phyloP scores from a whole-genome alignment of 805 yeast genomes.

The Metschnikowia hibisci region DNA sequence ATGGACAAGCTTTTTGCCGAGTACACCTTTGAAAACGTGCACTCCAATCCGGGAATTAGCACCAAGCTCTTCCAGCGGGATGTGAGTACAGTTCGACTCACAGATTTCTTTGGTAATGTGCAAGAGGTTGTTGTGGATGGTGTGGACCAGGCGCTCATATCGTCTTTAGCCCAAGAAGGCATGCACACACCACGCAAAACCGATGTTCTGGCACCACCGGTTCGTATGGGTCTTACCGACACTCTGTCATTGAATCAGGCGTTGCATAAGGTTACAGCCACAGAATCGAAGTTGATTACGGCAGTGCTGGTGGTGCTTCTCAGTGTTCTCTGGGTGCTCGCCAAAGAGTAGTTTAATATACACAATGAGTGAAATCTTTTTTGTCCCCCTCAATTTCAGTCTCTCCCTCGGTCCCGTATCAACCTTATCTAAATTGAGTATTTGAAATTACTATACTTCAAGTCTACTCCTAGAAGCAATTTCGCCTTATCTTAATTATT shows the following conservation, averaged over 20 bases:
- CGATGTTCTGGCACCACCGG: background rate
- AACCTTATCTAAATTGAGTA: no score
- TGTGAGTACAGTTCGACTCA: conserved; percentile 64
- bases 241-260: conserved; percentile 8
- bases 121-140: conserved; percentile 69
- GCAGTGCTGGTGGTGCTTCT: conserved; percentile 16
- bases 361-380: background rate
- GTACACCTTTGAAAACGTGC: conserved; percentile 80
- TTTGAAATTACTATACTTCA: no score
- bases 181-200: background rate
- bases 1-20: conserved; percentile 80
- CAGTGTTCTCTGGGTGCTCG: conserved; percentile 16
- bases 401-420: no score
- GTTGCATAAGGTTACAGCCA: conserved; percentile 15
- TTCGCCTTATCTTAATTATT: no score
- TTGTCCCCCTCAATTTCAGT: background rate
- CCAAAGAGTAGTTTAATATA: conserved; percentile 11
- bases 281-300: conserved; percentile 14
- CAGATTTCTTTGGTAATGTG: conserved; percentile 93
- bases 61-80: conserved; percentile 72
- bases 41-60: conserved; percentile 90
- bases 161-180: conserved; percentile 11
- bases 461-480: no score
- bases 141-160: conserved; percentile 46
- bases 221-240: conserved; percentile 7